These are phyloP conservation scores for Naganishia kalamii DNA, from an alignment of 768 basidiomycete species.

Conservation along the genomic window DNA sequence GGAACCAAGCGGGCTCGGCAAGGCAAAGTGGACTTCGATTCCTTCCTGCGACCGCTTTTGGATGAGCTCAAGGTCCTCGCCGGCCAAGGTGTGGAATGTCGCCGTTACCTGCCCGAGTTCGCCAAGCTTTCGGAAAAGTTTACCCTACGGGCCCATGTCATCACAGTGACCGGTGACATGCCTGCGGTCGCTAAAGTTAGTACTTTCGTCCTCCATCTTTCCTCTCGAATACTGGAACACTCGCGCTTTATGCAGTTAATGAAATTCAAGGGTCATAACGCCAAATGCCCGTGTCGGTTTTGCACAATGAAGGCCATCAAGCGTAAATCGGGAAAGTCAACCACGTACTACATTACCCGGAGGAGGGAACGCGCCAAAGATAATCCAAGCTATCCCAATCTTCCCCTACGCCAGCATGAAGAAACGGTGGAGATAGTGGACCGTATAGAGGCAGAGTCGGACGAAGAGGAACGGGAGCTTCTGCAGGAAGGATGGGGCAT, in stretches of 20 bases:
- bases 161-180: conserved; percentile 3
- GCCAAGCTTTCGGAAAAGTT: background rate
- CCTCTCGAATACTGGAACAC: background rate
- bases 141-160: background rate
- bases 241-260: background rate
- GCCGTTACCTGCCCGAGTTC: background rate
- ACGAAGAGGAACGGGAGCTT: background rate
- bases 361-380: background rate
- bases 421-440: background rate
- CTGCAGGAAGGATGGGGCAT: background rate
- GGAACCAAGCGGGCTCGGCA: background rate
- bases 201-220: background rate
- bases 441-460: background rate
- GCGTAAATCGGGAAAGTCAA: background rate
- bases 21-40: background rate
- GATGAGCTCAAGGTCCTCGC: background rate
- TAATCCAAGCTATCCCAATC: background rate
- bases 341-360: background rate
- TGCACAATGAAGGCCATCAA: background rate
- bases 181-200: background rate
- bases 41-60: background rate
- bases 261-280: background rate
- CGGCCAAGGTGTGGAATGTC: background rate
- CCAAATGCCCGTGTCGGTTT: background rate
- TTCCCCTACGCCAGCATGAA: background rate